Conservation (phyloP, 2,329 filamentous ascomycete genomes). For the Geosmithia putterillii region DNA sequence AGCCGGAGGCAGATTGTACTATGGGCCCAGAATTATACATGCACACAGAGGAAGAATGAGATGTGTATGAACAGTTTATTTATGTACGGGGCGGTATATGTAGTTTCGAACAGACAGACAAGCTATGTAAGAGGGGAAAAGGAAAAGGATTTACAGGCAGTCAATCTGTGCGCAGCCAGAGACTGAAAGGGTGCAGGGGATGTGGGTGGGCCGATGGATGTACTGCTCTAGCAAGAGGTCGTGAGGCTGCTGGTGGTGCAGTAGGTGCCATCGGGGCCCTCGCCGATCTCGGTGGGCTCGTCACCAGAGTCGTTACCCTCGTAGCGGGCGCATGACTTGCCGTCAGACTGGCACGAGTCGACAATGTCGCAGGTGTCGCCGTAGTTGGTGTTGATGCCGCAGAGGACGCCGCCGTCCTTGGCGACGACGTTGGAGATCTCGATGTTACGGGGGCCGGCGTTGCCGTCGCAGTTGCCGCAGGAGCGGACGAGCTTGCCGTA, state of each 20-base stretch:
- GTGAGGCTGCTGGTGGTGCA: neutral
- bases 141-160: too few relatives aligned
- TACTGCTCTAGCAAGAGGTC: neutral
- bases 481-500: constrained; percentile 36
- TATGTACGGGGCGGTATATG: too few relatives aligned
- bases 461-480: constrained; percentile 30
- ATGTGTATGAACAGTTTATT: neutral
- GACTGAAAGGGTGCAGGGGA: too few relatives aligned
- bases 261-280: constrained; percentile 18
- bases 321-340: constrained; percentile 10
- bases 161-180: neutral
- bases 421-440: constrained; percentile 10
- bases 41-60: neutral
- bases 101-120: too few relatives aligned
- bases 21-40: too few relatives aligned
- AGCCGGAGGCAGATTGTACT: too few relatives aligned
- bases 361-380: constrained; percentile 10
- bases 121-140: neutral
- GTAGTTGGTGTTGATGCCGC: constrained; percentile 23
- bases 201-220: too few relatives aligned
- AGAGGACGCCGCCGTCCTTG: constrained; percentile 22
- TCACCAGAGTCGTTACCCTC: constrained; percentile 20
- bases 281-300: constrained; percentile 23
- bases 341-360: constrained; percentile 4
- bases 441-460: constrained; percentile 14